Evolutionary conservation across 2,329 filamentous ascomycete species (phyloP).

Genomic region (Claviceps pazoutovae): DNA sequence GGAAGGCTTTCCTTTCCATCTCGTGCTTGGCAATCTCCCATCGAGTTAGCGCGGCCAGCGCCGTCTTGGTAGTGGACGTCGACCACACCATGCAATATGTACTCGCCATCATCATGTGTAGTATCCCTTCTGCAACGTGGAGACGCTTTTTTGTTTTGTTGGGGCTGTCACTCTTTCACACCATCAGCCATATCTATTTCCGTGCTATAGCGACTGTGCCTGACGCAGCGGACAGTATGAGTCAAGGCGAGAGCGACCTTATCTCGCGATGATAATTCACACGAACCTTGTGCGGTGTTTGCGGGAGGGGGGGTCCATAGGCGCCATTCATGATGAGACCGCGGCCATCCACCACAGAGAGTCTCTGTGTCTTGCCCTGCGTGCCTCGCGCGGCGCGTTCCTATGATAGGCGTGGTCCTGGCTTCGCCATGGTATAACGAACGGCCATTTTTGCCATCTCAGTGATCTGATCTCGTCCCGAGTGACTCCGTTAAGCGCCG

Average conservation of each 20-base stretch:
- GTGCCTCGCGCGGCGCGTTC: conserved; percentile 38
- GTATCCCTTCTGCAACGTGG: background rate
- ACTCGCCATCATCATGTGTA: no score
- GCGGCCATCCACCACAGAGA: no score
- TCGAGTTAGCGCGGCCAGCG: no score
- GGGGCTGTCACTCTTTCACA: background rate
- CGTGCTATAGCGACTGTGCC: conserved; percentile 11
- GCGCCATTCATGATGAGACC: no score
- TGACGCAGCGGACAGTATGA: conserved; percentile 45
- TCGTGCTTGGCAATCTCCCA: no score
- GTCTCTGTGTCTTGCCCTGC: no score
- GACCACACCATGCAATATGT: no score
- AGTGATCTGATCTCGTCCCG: conserved; percentile 35
- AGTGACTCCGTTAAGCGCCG: conserved; percentile 46
- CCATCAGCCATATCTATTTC: background rate
- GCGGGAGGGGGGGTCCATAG: no score
- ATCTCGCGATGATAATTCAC: conserved; percentile 64
- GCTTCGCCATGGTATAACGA: conserved; percentile 53
- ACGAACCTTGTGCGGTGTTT: conserved; percentile 36
- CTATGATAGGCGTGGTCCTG: conserved; percentile 49
- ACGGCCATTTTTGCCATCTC: conserved; percentile 41
- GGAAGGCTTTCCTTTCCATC: no score
- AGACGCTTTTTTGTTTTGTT: background rate
- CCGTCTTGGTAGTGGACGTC: no score
- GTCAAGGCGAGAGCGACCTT: conserved; percentile 53